Evolutionary conservation across 345 rosid genomes (phyloP).

Genomic region (Brassica juncea): DNA sequence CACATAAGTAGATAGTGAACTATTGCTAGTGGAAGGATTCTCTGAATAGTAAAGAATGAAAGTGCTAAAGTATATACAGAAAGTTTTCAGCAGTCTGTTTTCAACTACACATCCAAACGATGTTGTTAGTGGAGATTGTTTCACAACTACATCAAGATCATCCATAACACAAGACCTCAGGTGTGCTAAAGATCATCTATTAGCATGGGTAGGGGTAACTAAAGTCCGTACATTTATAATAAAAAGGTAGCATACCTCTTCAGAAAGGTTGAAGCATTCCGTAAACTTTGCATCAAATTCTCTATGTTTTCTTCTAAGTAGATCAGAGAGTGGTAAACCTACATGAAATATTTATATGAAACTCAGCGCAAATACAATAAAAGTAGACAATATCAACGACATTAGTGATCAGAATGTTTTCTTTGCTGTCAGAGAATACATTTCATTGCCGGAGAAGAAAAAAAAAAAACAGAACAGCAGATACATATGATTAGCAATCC

Average conservation of each 20-base stretch:
- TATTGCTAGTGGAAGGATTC: constrained; percentile 5
- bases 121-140: neutral
- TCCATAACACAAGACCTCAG: neutral
- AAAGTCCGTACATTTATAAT: neutral
- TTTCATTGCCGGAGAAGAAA: neutral
- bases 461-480: neutral
- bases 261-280: constrained; percentile 54
- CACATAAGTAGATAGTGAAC: neutral
- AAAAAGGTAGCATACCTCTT: constrained; percentile 52
- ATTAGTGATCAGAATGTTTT: neutral
- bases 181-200: constrained; percentile 13
- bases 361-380: constrained; percentile 8
- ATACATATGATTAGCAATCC: neutral
- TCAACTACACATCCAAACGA: constrained; percentile 11
- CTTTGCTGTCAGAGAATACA: no score
- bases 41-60: constrained; percentile 2
- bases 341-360: constrained; percentile 24
- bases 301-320: constrained; percentile 55
- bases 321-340: constrained; percentile 63
- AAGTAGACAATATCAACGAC: constrained; percentile 14
- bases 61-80: neutral
- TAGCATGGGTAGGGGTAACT: constrained; percentile 6
- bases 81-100: constrained; percentile 10
- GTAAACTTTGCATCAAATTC: constrained; percentile 75
- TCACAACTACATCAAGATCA: neutral